A percentile compares a stretch with the other conserved stretches of the same genome.
These are phyloP conservation scores for Neohortaea acidophila DNA, from an alignment of 495 filamentous ascomycete species.

Conservation along the genomic window DNA sequence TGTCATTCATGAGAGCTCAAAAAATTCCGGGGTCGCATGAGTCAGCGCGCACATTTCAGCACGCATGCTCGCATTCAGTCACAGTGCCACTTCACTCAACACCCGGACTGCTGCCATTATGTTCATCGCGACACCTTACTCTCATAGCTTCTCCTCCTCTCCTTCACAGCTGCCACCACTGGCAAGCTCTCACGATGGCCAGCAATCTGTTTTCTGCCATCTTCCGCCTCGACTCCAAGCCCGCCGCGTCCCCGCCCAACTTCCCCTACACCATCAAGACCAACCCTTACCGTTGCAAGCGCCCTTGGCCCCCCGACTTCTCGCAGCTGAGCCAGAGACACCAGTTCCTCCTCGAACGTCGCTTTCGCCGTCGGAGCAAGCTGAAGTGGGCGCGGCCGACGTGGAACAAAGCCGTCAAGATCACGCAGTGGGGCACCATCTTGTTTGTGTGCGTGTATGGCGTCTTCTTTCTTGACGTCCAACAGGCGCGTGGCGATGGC, in stretches of 20 bases:
- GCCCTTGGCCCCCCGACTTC: constrained; percentile 88
- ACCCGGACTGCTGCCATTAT: not conserved
- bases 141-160: not conserved
- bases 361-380: constrained; percentile 34
- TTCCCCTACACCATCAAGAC: constrained; percentile 22
- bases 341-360: constrained; percentile 67
- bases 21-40: no score
- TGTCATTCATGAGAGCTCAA: not conserved
- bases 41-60: not conserved
- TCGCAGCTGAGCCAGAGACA: constrained; percentile 60
- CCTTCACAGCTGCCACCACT: not conserved
- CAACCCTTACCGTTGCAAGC: constrained; percentile 63
- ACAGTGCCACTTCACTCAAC: not conserved
- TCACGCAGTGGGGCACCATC: constrained; percentile 54
- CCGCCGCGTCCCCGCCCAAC: constrained; percentile 4
- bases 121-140: not conserved
- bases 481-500: constrained; percentile 18
- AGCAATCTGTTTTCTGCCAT: constrained; percentile 7
- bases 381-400: constrained; percentile 60
- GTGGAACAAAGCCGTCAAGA: constrained; percentile 54
- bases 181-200: constrained; percentile 2
- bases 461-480: constrained; percentile 67
- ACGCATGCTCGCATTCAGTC: not conserved
- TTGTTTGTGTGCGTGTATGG: constrained; percentile 54
- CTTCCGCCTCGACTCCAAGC: constrained; percentile 7